Conservation (phyloP, 176 grass and related monocot species). For the Aegilops umbellulata region DNA sequence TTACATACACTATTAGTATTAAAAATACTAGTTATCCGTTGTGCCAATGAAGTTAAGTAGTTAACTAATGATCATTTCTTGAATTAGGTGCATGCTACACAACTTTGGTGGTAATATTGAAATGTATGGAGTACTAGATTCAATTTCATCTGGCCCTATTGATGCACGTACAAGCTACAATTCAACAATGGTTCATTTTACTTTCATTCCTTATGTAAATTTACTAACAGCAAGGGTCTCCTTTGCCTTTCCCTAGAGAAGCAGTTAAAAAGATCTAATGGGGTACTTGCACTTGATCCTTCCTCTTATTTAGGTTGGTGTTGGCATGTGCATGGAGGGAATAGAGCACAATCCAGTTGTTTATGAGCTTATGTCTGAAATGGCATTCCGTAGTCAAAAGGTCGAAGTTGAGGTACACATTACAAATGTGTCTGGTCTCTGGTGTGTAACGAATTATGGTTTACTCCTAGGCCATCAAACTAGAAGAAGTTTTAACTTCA, state of each 20-base stretch:
- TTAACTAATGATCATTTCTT: conserved; percentile 14
- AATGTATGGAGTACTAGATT: conserved; percentile 95
- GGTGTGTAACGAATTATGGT: neutral
- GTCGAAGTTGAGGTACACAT: conserved; percentile 73
- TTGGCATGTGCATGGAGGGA: conserved; percentile 99
- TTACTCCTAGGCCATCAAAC: conserved; percentile 4
- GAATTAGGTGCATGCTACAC: conserved; percentile 96
- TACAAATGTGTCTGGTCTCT: conserved; percentile 14
- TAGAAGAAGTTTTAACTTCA: neutral
- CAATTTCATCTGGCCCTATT: conserved; percentile 79
- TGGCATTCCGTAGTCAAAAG: conserved; percentile 79
- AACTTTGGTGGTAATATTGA: conserved; percentile 98
- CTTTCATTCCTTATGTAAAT: conserved; percentile 16
- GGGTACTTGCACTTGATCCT: neutral
- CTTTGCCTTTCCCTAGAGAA: neutral
- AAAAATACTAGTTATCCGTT: conserved; percentile 1
- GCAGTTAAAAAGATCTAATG: neutral
- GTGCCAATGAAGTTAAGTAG: neutral
- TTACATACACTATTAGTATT: neutral
- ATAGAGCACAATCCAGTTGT: conserved; percentile 99
- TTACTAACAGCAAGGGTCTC: neutral
- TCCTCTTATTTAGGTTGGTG: conserved; percentile 63
- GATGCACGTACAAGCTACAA: conserved; percentile 71
- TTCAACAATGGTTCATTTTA: conserved; percentile 80
- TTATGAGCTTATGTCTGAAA: conserved; percentile 98